A percentile compares a stretch with the other conserved stretches of the same genome.
Evolutionary conservation across 2,329 filamentous ascomycete species (phyloP).

Genomic region (Phialemonium atrogriseum): DNA sequence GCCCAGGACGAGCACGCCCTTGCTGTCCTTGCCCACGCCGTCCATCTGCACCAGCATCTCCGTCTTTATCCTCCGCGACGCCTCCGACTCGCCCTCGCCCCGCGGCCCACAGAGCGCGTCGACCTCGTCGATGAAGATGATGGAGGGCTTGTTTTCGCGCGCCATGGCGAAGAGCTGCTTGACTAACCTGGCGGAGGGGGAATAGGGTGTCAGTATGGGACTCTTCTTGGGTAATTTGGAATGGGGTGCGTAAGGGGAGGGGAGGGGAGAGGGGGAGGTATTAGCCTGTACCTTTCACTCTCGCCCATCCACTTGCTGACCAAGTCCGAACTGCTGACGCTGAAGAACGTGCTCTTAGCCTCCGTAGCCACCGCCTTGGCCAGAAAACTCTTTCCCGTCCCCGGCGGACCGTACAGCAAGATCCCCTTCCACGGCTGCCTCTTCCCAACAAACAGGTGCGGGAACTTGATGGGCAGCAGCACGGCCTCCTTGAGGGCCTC

Average conservation of each 20-base stretch:
- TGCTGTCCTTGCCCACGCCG: conserved; percentile 91
- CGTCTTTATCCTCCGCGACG: conserved; percentile 94
- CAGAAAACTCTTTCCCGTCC: conserved; percentile 95
- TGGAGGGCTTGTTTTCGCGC: conserved; percentile 93
- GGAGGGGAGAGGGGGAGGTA: conserved; percentile 13
- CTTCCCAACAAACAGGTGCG: conserved; percentile 91
- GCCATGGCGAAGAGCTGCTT: conserved; percentile 98
- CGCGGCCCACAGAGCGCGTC: conserved; percentile 92
- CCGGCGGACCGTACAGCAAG: conserved; percentile 87
- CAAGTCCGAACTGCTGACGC: conserved; percentile 91
- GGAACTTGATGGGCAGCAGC: conserved; percentile 96
- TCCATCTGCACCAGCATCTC: conserved; percentile 99
- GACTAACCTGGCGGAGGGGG: conserved; percentile 56
- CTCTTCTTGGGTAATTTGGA: background rate
- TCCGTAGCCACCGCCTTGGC: conserved; percentile 97
- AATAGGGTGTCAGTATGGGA: conserved; percentile 5
- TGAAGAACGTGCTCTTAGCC: conserved; percentile 98
- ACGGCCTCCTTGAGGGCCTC: conserved; percentile 97
- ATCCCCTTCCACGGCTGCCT: conserved; percentile 98
- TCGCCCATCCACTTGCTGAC: conserved; percentile 99
- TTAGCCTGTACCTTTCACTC: conserved; percentile 93
- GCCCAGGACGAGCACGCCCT: conserved; percentile 86
- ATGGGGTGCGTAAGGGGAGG: background rate
- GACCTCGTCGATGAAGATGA: conserved; percentile 41
- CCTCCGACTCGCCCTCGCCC: conserved; percentile 92